Base-by-base conservation (phyloP, 805 yeast species). In the Lipomyces starkeyi region DNA sequence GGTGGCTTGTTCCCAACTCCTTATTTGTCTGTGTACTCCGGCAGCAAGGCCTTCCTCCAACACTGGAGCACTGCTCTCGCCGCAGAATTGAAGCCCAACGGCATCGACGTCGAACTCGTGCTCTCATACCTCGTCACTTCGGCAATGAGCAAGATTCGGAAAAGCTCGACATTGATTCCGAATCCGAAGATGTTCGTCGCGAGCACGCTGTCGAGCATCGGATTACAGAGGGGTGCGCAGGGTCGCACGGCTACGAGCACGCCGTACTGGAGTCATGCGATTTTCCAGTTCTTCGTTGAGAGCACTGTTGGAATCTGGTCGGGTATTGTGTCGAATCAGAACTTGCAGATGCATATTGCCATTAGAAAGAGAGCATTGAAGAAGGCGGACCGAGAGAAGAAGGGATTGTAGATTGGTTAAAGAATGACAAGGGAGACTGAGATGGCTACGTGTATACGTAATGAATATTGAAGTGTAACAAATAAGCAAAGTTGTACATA, bases 1-100 rank as follows among this genome's bases (percentile, higher is more conserved):
- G 97, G 97, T 63, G 99, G 98, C 2, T 84, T 93, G 73, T 83
- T 91, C 59, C 98, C 99, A 65, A 89, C 97, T 13, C 98, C 99
- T 27, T 84, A 87, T 73, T 84, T 95, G 74, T 97, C 98, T 22
- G 90, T 93, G 11, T 95, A 95, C 82, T 90, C 98, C 22, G 99
- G 99, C 29, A 92, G 98, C 59, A 95, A 95, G 82, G 92, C 97
- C 6, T 95, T 95, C 79, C 84, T 95, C 77, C 98, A 95, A 81
- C 86, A 88, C 67, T 95, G 99, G 98, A 91, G 95, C 60, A 82
- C 86, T 62, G 93, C 97, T 0, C 83, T 95, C 73, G 90, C 97
- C 20, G 93, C 93, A 47, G 99, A 95, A 80, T 83, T 95, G 75
- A 81, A 83, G 63, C 79, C 85, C 0, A 78, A 85, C 63, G 86